Evolutionary conservation across 2,329 filamentous ascomycete genomes (phyloP), one percentile per base, ranked within the genome.

Genomic region (Trichoderma sp.): DNA sequence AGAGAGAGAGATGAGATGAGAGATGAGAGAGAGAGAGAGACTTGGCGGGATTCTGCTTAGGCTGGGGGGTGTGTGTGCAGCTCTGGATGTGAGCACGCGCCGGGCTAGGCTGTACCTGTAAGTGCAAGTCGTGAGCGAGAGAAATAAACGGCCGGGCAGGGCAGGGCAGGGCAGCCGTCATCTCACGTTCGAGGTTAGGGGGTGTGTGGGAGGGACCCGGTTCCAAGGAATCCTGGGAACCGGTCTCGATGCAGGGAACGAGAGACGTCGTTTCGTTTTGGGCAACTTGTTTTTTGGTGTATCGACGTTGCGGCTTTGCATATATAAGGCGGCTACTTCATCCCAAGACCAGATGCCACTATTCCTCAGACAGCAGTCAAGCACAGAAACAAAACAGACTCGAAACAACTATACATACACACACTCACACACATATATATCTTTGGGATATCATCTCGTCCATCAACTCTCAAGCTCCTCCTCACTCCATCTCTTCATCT

Each of bases 251-350:
- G 48, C 45, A 53, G 45, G 58, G 42, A 52, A 61, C 25, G n/a
- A 22, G 27, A 22, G 13, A 48, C 39, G 57, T 45, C 27, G 52
- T 45, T 45, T 58, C 37, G 22, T 52, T 63, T 27, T 53, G 59
- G 42, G 48, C n/a, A 34, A 35, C 42, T 64, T 45, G 27, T 25
- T 25, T 45, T 27, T 42, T 29, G 50, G 45, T 29, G n/a, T 45
- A 19, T 58, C 32, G 63, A 37, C 42, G 39, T 45, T 52, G 13
- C 45, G 39, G 34, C 17, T 56, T 37, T 34, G 63, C 22, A 34
- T 65, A 65, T 65, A 65, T 65, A 65, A 65, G 37, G 39, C 27
- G 19, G 63, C 35, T 39, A 53, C 53, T 39, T 65, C 53, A 50
- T 57, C 63, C 63, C 53, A 25, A 17, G 29, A 32, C 29, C 25